These are phyloP conservation scores for Leishmania tarentolae DNA, from an alignment of 208 protist genomes.

Conservation along the genomic window DNA sequence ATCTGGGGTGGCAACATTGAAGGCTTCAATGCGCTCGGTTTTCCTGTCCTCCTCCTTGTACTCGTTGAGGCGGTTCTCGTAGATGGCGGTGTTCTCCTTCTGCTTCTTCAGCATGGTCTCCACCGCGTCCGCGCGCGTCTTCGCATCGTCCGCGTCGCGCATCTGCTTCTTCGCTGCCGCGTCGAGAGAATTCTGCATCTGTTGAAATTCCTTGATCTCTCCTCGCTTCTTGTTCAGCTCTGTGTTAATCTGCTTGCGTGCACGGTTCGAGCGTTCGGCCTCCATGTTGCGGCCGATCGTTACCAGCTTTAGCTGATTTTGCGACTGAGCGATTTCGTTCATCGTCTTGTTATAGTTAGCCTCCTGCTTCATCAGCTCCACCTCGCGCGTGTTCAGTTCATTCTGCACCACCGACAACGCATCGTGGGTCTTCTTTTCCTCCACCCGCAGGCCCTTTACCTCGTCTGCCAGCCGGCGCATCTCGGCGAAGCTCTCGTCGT, in stretches of 20 bases:
- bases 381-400: slow-evolving; percentile 83
- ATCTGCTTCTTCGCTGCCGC: slow-evolving; percentile 26
- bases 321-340: slow-evolving; percentile 36
- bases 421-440: slow-evolving; percentile 59
- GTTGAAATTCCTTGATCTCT: slow-evolving; percentile 39
- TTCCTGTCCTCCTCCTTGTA: slow-evolving; percentile 42
- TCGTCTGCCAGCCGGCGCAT: slow-evolving; percentile 81
- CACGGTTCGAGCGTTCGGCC: slow-evolving; percentile 39
- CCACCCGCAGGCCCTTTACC: slow-evolving; percentile 76
- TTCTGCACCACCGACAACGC: slow-evolving; percentile 76
- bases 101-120: slow-evolving; percentile 47
- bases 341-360: slow-evolving; percentile 55
- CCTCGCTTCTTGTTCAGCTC: slow-evolving; percentile 42
- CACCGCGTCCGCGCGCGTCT: slow-evolving; percentile 40
- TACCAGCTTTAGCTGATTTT: slow-evolving; percentile 47
- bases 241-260: slow-evolving; percentile 35
- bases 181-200: slow-evolving; percentile 29
- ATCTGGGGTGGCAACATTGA: slow-evolving; percentile 59
- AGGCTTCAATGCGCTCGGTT: slow-evolving; percentile 49
- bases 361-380: slow-evolving; percentile 89
- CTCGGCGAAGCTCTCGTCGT: slow-evolving; percentile 81
- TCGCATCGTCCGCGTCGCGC: slow-evolving; percentile 47
- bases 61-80: slow-evolving; percentile 33
- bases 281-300: slow-evolving; percentile 56
- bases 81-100: slow-evolving; percentile 31